Evolutionary conservation across 768 basidiomycete genomes (phyloP), one percentile per base, ranked within the genome.

Genomic region (Boletus pseudo-olivaceus): DNA sequence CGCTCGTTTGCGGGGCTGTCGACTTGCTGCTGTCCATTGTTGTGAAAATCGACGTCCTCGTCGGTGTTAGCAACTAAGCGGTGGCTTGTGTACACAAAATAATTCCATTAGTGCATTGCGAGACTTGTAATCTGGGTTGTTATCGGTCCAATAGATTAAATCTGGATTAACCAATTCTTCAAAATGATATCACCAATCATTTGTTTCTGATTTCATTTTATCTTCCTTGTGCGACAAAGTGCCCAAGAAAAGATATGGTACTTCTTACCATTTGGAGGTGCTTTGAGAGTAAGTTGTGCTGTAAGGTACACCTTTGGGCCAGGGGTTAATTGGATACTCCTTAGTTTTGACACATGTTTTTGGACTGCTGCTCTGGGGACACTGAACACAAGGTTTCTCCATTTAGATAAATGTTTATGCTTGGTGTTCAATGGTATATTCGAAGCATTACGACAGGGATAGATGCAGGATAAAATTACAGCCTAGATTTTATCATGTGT

Each of bases 401-500:
- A 14, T 32, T 12, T 5, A 2, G 7, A 14, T 4, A 5, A 14
- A 46, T 9, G 14, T 12, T 29, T 23, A 23, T 23, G 23, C 20
- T 14, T 15, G 15, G 17, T 43, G 17, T 27, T 27, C 10, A n/a
- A 43, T 1, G 2, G 11, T 29, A 32, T 4, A 32, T 32, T 6
- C 6, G 15, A 19, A 15, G 20, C 10, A 2, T 19, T 20, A 47
- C 20, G 10, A 49, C 20, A 46, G 9, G 14, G 7, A 29, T 30
- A 32, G 9, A 20, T 4, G 12, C 1, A 5, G 17, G 23, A 14
- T 6, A 20, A 53, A 23, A 26, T 26, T 58, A 76, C 47, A 77
- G 34, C 26, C 62, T 66, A 0, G 82, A 70, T 59, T 81, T 83
- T 58, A 86, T 79, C 72, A 82, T 67, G 43, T 75, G 62, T 53